These are phyloP conservation scores for Clarireedia monteithiana DNA, from an alignment of 2,329 filamentous ascomycete species.

Conservation along the genomic window DNA sequence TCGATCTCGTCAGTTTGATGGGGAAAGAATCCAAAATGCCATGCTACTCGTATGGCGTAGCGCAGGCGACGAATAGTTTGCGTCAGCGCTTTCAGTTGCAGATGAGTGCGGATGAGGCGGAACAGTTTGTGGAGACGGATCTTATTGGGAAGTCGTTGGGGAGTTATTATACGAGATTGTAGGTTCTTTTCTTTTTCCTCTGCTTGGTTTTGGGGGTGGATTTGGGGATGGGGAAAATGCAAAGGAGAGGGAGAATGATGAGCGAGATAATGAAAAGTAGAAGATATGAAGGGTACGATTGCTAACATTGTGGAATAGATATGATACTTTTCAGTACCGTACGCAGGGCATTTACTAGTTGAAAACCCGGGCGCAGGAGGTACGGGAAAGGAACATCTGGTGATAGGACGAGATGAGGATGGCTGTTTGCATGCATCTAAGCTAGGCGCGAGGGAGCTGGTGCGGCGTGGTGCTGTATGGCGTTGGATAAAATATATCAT, in stretches of 20 bases:
- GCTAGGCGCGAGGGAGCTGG: too few species aligned
- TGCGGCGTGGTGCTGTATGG: too few species aligned
- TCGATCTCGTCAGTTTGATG: conserved; percentile 80
- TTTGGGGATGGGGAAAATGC: neutral
- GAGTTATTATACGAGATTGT: conserved; percentile 83
- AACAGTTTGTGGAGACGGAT: conserved; percentile 73
- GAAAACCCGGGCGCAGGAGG: neutral
- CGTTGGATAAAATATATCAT: too few species aligned
- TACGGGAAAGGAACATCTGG: too few species aligned
- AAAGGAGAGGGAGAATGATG: neutral
- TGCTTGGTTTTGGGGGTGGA: neutral
- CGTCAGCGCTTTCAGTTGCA: conserved; percentile 74
- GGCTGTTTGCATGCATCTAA: too few species aligned
- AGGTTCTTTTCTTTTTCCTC: conserved; percentile 32
- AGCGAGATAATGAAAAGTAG: too few species aligned
- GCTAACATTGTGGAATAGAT: conserved; percentile 39
- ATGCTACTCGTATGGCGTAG: conserved; percentile 69
- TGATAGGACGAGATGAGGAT: too few species aligned
- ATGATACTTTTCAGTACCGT: conserved; percentile 81
- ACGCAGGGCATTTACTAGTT: conserved; percentile 74
- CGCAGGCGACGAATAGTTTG: conserved; percentile 60
- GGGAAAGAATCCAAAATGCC: conserved; percentile 77
- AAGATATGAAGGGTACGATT: neutral
- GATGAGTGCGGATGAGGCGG: conserved; percentile 73
- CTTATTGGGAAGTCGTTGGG: conserved; percentile 73